phyloP scores from a whole-genome alignment of 208 protist species.

The Borovskyia barvae region DNA sequence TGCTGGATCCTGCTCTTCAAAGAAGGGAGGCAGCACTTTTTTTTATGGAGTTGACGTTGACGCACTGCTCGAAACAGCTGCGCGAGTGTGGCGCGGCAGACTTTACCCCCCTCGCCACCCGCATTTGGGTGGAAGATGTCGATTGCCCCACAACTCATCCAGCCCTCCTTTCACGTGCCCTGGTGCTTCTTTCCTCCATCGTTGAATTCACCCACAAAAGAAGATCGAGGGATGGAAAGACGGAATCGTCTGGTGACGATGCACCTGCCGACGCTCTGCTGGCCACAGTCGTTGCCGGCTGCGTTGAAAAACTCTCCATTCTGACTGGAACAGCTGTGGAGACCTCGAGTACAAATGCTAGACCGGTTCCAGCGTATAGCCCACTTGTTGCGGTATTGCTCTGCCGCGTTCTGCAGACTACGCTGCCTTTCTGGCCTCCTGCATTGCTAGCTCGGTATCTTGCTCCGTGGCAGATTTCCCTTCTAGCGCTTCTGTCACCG shows the following conservation, averaged over 20 bases:
- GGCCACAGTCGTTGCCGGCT: conserved; percentile 4
- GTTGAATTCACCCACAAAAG: conserved; percentile 17
- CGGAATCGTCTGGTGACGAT: background rate
- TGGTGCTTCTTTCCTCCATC: conserved; percentile 36
- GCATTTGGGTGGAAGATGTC: conserved; percentile 35
- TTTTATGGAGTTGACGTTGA: conserved; percentile 40
- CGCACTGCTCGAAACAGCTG: conserved; percentile 19
- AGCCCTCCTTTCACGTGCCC: conserved; percentile 34
- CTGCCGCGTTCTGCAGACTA: conserved; percentile 17
- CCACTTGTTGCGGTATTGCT: conserved; percentile 29
- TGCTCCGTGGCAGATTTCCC: conserved; percentile 2
- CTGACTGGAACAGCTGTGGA: conserved; percentile 5
- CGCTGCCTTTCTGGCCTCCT: conserved; percentile 11
- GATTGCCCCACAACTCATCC: conserved; percentile 13
- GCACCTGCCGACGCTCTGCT: background rate
- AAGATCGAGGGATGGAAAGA: background rate
- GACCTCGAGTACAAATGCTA: background rate
- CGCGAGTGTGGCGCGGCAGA: conserved; percentile 32
- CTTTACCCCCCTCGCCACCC: conserved; percentile 27
- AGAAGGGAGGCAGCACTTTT: conserved; percentile 55
- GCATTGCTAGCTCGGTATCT: conserved; percentile 15
- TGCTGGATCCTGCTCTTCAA: background rate
- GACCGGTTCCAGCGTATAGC: conserved; percentile 34
- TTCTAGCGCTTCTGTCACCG: conserved; percentile 19
- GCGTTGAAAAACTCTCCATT: background rate